Evolutionary conservation across 805 yeast species (phyloP), one percentile per base, ranked within the genome.

Genomic region (Candida lessepsii): DNA sequence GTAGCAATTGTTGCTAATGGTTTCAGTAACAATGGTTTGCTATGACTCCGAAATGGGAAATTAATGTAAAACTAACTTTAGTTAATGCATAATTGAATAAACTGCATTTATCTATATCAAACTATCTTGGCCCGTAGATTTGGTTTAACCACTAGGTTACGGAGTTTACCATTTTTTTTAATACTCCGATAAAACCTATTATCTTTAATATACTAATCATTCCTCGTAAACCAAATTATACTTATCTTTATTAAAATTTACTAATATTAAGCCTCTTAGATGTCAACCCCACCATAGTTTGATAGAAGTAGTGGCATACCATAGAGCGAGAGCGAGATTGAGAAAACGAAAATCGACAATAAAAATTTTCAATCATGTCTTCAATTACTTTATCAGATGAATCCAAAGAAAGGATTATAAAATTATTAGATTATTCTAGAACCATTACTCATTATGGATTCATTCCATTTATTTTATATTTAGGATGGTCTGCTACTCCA

Each of bases 361-460:
- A 35, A 39, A 39, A 39, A 39, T 21, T 39, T 39, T 39, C 35
- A 25, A 29, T 23, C 34, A 39, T 39, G 42, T 13, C 38, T 19
- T 23, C 65, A 49, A 51, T 65, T 51, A 58, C 67, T 13, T 63
- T 68, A 54, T 69, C 73, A 24, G 74, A 67, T 55, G 73, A 70
- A 53, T 61, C 68, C 39, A 66, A 85, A 78, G 99, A 93, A 72
- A 88, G 98, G 70, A 78, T 93, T 64, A 69, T 82, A 61, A 87
- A 83, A 63, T 70, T 90, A 48, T 70, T 89, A 52, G 95, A 86
- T 53, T 73, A 87, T 54, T 81, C 96, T 49, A 86, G 88, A 61
- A 85, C 87, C 39, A 76, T 84, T 56, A 86, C 91, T 44, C 99
- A 95, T 68, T 93, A 89, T 67, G 97, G 98, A 34, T 93, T 96